Conservation (phyloP, 495 filamentous ascomycete species). For the Jackrogersella multiformis region DNA sequence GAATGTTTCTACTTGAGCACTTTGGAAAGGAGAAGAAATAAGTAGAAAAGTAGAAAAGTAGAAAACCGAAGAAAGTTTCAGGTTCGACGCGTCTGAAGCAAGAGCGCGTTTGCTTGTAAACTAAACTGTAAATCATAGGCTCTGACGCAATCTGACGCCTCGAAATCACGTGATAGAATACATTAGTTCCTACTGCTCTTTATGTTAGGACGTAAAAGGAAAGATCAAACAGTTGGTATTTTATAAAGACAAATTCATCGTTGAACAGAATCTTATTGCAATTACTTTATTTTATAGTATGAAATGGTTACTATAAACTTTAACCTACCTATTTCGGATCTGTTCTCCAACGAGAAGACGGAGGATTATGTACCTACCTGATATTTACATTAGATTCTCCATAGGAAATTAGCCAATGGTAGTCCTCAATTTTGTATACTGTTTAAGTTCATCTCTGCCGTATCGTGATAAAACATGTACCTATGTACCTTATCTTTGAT, state of each 20-base stretch:
- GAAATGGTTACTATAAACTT: neutral
- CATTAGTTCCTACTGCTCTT: neutral
- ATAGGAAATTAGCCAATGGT: constrained; percentile 9
- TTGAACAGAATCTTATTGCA: neutral
- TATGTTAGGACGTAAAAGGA: neutral
- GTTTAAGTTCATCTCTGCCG: neutral
- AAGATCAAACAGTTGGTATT: neutral
- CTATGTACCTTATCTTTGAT: neutral
- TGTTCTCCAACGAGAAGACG: constrained; percentile 4
- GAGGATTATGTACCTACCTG: neutral
- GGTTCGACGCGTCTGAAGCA: constrained; percentile 10
- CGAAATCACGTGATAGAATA: constrained; percentile 29
- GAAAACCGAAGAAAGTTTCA: neutral
- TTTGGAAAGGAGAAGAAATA: neutral
- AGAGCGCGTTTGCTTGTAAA: constrained; percentile 16
- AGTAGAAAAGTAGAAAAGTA: constrained; percentile 1
- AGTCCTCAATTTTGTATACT: neutral
- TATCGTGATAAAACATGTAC: too few relatives aligned
- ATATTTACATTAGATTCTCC: neutral
- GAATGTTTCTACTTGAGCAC: neutral
- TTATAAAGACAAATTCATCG: neutral
- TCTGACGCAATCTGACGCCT: neutral
- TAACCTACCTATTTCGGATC: constrained; percentile 22
- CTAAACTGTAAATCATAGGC: neutral
- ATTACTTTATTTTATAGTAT: neutral